Base-by-base conservation (phyloP, 2,329 filamentous ascomycete species). In the Fusarium sp. region DNA sequence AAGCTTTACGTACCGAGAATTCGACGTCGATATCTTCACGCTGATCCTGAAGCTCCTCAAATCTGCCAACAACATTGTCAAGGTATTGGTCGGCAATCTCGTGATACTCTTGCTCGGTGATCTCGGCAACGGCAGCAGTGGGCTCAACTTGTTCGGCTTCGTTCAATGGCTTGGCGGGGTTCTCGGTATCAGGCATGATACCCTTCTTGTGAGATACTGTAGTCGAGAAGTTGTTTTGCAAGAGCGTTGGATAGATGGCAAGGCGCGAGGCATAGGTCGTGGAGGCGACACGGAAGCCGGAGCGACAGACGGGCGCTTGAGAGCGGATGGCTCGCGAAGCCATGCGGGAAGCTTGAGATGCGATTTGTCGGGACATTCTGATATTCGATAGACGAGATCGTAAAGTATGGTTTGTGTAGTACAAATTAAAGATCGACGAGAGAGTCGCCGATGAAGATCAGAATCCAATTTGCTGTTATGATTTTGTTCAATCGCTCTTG, bases 21-120 rank as follows among this genome's bases (percentile, higher is more conserved):
- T 99, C 96, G 8, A 96, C 91, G 73, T 99, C 96, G 8, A 97
- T 82, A 57, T 94, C 92, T 11, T 92, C 90, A 10, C 87, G 82
- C 32, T 86, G 82, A 76, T 98, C 96, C 74, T 93, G 90, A 30
- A 92, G 80, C 65, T 88, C 86, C 82, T 99, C 96, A 44, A 97
- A 84, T 58, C 83, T 85, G 56, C 74, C 77, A 15, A 89, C 77
- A 4, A 90, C 80, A 11, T 73, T 76, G 8, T 90, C 85, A 74
- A 98, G 85, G 79, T 92, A 97, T 52, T 85, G 80, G 77, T 98
- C 93, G 29, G 94, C 89, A 30, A 92, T 84, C 60, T 92, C 86
- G 77, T 97, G 91, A 79, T 97, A 98, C 76, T 94, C 84, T 27
- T 85, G 83, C 5, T 91, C 88, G 3, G 88, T 87, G 67, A 98